A percentile compares a stretch with the other conserved stretches of the same genome.
Evolutionary conservation across 495 filamentous ascomycete species (phyloP).

Genomic region (Cenococcum geophilum): DNA sequence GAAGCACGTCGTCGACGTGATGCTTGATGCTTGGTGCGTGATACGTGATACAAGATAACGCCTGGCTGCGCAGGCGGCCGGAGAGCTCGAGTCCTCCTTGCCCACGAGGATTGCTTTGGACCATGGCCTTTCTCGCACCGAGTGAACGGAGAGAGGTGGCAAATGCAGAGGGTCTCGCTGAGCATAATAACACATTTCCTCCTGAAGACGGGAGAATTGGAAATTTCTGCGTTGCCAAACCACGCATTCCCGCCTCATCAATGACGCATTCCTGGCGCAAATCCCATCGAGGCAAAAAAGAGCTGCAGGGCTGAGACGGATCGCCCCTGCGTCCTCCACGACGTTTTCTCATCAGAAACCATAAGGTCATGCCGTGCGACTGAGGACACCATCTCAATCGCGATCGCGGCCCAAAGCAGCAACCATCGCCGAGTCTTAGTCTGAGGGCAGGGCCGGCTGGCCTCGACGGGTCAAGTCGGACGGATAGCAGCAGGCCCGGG

Average conservation of each 20-base stretch:
- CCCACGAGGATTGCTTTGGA: not conserved
- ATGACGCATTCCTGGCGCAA: constrained; percentile 4
- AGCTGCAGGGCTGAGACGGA: constrained; percentile 30
- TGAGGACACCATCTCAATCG: not conserved
- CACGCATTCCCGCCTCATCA: constrained; percentile 1
- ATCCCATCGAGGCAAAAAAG: constrained; percentile 1
- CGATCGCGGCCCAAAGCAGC: not conserved
- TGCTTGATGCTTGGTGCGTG: too few relatives aligned
- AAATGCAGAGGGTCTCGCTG: not conserved
- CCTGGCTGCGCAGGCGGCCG: not conserved
- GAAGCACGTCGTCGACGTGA: not conserved
- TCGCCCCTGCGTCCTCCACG: constrained; percentile 18
- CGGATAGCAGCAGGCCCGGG: constrained; percentile 2
- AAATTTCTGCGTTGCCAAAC: not conserved
- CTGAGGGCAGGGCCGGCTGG: not conserved
- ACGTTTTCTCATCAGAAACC: constrained; percentile 9
- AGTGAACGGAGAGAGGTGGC: not conserved
- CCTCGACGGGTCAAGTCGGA: not conserved
- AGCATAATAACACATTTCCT: not conserved
- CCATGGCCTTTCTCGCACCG: not conserved
- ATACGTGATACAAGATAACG: constrained; percentile 4
- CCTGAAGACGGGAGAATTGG: not conserved
- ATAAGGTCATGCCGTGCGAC: constrained; percentile 15
- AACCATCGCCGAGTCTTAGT: constrained; percentile 19
- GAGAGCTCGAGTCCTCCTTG: not conserved